Percentiles rank a stretch among this genome's conserved stretches.
Evolutionary conservation across 1,284 basidiomycete genomes (phyloP).

Genomic region (Ustilago xerochloae): DNA sequence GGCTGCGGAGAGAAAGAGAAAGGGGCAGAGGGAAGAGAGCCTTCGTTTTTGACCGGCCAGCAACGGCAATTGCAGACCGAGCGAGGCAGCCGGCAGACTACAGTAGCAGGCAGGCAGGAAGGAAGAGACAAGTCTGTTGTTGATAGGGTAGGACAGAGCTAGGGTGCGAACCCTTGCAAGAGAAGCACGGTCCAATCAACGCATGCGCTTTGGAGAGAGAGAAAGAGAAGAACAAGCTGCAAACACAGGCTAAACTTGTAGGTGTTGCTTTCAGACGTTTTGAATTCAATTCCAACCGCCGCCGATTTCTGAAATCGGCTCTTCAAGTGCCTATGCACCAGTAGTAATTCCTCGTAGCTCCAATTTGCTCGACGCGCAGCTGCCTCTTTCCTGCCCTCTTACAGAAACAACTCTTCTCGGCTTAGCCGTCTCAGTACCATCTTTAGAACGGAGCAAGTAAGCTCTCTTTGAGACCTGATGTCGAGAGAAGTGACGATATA

Average conservation of each 20-base stretch:
- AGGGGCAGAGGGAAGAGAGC: not conserved
- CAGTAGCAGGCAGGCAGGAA: not conserved
- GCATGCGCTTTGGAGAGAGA: conserved; percentile 29
- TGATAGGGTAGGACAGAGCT: too few relatives aligned
- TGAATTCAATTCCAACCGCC: not conserved
- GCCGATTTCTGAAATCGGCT: conserved; percentile 4
- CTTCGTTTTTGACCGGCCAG: conserved; percentile 24
- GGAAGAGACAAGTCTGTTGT: not conserved
- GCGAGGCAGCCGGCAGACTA: too few relatives aligned
- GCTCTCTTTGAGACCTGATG: too few relatives aligned
- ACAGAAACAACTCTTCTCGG: too few relatives aligned
- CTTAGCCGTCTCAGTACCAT: too few relatives aligned
- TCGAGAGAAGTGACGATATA: too few relatives aligned
- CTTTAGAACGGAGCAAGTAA: too few relatives aligned
- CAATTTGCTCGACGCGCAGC: conserved; percentile 4
- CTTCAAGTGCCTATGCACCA: conserved; percentile 4
- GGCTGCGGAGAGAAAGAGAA: conserved; percentile 1
- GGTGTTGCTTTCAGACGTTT: not conserved
- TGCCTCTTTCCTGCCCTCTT: not conserved
- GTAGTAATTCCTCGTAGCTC: conserved; percentile 41
- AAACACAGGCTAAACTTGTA: not conserved
- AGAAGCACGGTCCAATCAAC: conserved; percentile 42
- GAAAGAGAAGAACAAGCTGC: conserved; percentile 5
- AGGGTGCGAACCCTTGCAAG: not conserved
- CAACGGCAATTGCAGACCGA: conserved; percentile 40